Base-by-base conservation (phyloP, 768 basidiomycete genomes). In the Lentinula guzmanii region DNA sequence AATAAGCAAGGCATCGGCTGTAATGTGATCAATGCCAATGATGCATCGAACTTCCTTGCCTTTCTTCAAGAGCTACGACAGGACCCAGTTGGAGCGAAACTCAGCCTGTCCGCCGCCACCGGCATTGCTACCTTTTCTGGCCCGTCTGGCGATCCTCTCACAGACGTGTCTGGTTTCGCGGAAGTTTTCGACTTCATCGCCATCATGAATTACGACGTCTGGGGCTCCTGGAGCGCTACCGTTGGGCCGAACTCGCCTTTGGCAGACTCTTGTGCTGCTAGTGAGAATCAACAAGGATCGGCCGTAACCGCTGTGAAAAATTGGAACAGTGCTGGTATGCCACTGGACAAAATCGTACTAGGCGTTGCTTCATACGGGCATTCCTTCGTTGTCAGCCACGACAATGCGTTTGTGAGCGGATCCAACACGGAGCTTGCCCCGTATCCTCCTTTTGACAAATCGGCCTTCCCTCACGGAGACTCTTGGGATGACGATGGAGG, bases 311-410 rank as follows among this genome's bases (percentile, higher is more conserved):
- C 90, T 5, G 81, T 96, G 39, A 69, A 77, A 5, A 76, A 79
- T 10, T 96, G 95, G 95, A 81, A 77, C 1, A 70, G 70, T 0
- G 93, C 94, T 28, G 91, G 91, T 37, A 83, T 98, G 70, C 90
- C 94, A n/a, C 71, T 77, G 9, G 69, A 77, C 53, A 68, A 80
- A 63, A 82, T 96, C 56, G 84, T 93, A 13, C 82, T 98, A 42
- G 95, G 92, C 56, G 87, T 98, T 0, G 81, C 94, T 2, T 75
- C 84, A 6, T 95, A 93, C 70, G 92, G 92, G 0, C 93, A 95
- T 74, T 83, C 89, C 18, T 95, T 79, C 82, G 67, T 71, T 52
- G 89, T 91, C 58, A 60, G 66, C 6, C 66, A 67, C 28, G 67
- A 68, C 4, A 66, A 72, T 37, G 89, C 89, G 0, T 75, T 83